Evolutionary conservation across 306 rosid genomes (phyloP).

Genomic region (Castanopsis chinensis): DNA sequence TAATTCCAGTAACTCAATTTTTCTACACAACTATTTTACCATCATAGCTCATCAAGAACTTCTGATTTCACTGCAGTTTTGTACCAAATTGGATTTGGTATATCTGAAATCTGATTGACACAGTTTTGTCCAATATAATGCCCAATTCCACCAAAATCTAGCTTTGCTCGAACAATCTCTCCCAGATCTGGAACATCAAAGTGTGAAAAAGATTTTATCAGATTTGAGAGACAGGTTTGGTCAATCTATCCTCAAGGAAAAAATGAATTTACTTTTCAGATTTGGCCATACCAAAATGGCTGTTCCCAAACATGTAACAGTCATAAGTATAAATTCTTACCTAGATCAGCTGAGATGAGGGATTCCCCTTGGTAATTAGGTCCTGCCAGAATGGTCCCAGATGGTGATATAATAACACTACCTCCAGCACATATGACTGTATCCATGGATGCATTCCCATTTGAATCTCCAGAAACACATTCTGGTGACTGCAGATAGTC

Average conservation of each 20-base stretch:
- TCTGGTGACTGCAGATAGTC: slow-evolving; percentile 87
- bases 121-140: slow-evolving; percentile 58
- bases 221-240: not conserved
- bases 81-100: not conserved
- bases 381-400: slow-evolving; percentile 81
- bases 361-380: slow-evolving; percentile 94
- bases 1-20: too few species aligned
- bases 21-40: not conserved
- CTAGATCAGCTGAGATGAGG: slow-evolving; percentile 83
- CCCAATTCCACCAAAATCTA: slow-evolving; percentile 82
- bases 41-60: slow-evolving; percentile 1
- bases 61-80: slow-evolving; percentile 8
- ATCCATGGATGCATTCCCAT: slow-evolving; percentile 64
- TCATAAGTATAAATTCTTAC: slow-evolving; percentile 33
- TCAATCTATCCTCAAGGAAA: not conserved
- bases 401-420: slow-evolving; percentile 86
- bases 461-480: slow-evolving; percentile 57
- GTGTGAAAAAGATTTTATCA: not conserved
- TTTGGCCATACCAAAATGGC: not conserved
- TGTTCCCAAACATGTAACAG: not conserved
- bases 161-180: slow-evolving; percentile 71
- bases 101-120: not conserved
- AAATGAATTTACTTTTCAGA: not conserved
- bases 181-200: slow-evolving; percentile 58
- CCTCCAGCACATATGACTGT: slow-evolving; percentile 90